phyloP scores from a whole-genome alignment of 1,284 basidiomycete species.

The Rhodotorula sp. region DNA sequence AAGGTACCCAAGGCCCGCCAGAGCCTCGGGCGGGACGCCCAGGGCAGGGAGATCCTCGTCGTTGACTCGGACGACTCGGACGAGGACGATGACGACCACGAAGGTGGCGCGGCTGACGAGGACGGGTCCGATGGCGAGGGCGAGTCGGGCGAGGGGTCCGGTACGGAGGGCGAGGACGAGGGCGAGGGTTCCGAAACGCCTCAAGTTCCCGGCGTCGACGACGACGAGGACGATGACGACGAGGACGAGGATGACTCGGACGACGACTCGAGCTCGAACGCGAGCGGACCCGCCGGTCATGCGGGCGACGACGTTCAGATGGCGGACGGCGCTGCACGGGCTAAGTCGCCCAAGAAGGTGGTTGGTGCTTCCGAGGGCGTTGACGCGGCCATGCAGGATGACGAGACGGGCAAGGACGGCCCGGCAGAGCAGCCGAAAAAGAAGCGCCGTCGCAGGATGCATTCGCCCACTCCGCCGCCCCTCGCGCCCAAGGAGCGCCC shows the following conservation, averaged over 20 bases:
- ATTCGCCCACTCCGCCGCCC: slow-evolving; percentile 22
- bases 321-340: slow-evolving; percentile 4
- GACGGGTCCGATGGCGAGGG: not conserved
- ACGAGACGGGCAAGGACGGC: not conserved
- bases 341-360: slow-evolving; percentile 19
- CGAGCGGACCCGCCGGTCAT: slow-evolving; percentile 8
- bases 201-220: slow-evolving; percentile 4
- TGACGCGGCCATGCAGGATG: slow-evolving; percentile 10
- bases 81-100: slow-evolving; percentile 14
- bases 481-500: slow-evolving; percentile 18
- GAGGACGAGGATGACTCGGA: slow-evolving; percentile 27
- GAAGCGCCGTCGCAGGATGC: slow-evolving; percentile 9
- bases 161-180: slow-evolving; percentile 4
- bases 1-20: not conserved
- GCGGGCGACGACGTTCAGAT: slow-evolving; percentile 27
- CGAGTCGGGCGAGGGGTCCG: slow-evolving; percentile 16
- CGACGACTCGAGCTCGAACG: slow-evolving; percentile 27
- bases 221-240: slow-evolving; percentile 15
- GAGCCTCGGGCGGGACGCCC: slow-evolving; percentile 1
- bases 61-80: slow-evolving; percentile 16
- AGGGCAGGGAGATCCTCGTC: slow-evolving; percentile 17
- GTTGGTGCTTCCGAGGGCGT: not conserved
- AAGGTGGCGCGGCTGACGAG: not conserved
- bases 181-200: slow-evolving; percentile 4
- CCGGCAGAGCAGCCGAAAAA: slow-evolving; percentile 18